Evolutionary conservation across 768 basidiomycete genomes (phyloP).

Genomic region (Suillus bovinus): DNA sequence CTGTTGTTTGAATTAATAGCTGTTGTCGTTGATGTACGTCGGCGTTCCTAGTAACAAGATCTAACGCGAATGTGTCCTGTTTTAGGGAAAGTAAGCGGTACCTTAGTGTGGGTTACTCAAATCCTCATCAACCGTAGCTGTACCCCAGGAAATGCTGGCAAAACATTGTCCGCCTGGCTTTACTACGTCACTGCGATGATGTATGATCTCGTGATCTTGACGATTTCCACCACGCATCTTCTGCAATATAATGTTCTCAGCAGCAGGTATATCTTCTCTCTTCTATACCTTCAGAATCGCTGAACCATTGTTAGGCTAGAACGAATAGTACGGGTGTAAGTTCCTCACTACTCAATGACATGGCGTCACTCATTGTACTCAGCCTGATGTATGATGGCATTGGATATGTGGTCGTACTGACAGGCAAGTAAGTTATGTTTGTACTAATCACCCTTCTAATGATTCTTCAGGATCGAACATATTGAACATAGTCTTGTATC

Average conservation of each 20-base stretch:
- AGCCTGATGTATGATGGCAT: slow-evolving; percentile 73
- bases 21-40: slow-evolving; percentile 21
- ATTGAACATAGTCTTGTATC: slow-evolving; percentile 53
- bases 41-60: not conserved
- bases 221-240: slow-evolving; percentile 53
- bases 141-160: slow-evolving; percentile 35
- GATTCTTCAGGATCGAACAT: slow-evolving; percentile 44
- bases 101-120: not conserved
- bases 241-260: slow-evolving; percentile 41
- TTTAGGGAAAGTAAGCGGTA: slow-evolving; percentile 38
- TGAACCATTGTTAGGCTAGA: slow-evolving; percentile 20
- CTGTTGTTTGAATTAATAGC: slow-evolving; percentile 14
- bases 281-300: not conserved
- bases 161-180: slow-evolving; percentile 48
- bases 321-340: slow-evolving; percentile 33
- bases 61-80: slow-evolving; percentile 5
- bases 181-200: slow-evolving; percentile 59
- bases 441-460: not conserved
- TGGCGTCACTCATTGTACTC: slow-evolving; percentile 11
- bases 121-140: slow-evolving; percentile 42
- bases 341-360: not conserved
- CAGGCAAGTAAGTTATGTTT: slow-evolving; percentile 34
- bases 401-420: slow-evolving; percentile 58
- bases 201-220: slow-evolving; percentile 55
- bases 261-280: slow-evolving; percentile 20